phyloP scores from a whole-genome alignment of 768 basidiomycete species.

The Xerocomellus dryophilus region DNA sequence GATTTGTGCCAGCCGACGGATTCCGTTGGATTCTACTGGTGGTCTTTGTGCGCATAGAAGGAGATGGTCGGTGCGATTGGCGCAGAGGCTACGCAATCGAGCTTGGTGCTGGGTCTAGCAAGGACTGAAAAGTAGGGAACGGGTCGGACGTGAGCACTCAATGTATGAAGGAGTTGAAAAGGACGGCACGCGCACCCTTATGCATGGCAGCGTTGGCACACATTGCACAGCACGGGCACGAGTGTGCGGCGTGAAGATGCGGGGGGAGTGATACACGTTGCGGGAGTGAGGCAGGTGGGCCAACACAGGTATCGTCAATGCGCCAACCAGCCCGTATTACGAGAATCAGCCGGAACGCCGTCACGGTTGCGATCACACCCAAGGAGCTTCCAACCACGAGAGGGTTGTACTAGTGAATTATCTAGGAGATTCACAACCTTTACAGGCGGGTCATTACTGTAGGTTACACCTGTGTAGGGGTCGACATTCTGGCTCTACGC shows the following conservation, averaged over 20 bases:
- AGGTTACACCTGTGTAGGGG: too few relatives aligned
- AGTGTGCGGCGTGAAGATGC: slow-evolving; percentile 30
- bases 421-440: too few relatives aligned
- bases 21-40: slow-evolving; percentile 25
- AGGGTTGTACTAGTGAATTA: too few relatives aligned
- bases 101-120: background rate
- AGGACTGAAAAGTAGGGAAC: slow-evolving; percentile 2
- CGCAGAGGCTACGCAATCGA: slow-evolving; percentile 7
- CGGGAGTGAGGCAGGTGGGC: slow-evolving; percentile 21
- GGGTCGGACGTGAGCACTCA: slow-evolving; percentile 8
- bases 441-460: too few relatives aligned
- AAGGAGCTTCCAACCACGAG: background rate
- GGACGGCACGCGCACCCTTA: slow-evolving; percentile 24
- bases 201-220: slow-evolving; percentile 22
- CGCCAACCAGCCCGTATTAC: slow-evolving; percentile 7
- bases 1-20: slow-evolving; percentile 20
- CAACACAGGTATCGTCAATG: background rate
- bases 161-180: slow-evolving; percentile 17
- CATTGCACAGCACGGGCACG: slow-evolving; percentile 31
- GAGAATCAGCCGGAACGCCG: background rate
- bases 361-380: background rate
- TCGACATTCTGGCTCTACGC: too few relatives aligned
- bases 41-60: slow-evolving; percentile 26
- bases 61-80: slow-evolving; percentile 11
- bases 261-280: slow-evolving; percentile 26